Base-by-base conservation (phyloP, 116 monocot species). In the Iris pallida region DNA sequence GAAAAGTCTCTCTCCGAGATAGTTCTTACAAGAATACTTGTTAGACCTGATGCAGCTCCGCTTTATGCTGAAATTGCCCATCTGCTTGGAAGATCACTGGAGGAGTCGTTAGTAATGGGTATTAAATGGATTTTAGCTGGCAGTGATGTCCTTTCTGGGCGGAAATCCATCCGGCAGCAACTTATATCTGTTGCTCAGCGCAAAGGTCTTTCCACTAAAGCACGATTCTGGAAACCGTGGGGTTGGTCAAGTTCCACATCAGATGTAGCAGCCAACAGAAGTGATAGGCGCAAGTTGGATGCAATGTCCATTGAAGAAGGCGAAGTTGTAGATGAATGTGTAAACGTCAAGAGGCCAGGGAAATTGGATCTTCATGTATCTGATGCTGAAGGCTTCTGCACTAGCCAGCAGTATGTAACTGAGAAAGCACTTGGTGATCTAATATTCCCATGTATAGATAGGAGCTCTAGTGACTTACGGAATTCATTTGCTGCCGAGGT, bases 21-120 rank as follows among this genome's bases (percentile, higher is more conserved):
- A 57, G 76, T 98, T 43, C 66, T 93, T 16, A 93, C 93, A 52
- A 85, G 93, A 68, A 75, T 98, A 71, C 90, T 98, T 75, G 88
- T 86, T n/a, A 88, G 98, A 57, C 93, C 98, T 73, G 98, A 93
- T 84, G 98, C 93, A 49, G 98, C 93, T 59, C 69, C 93, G 40
- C 93, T 98, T 58, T 98, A 98, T 66, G 90, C 98, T 30, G 98
- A 98, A 81, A 74, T 98, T 73, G 74, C 93, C 57, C 90, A 79
- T 74, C 76, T 98, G 7, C 88, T 98, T 53, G 98, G 98, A n/a
- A 88, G 75, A 73, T 87, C 89, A 54, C 66, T 93, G 16, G 93
- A 98, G 64, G 98, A 98, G 44, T 88, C 83, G 16, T 67, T 98
- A 2, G 77, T 98, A 47, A 69, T 86, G 71, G 81, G 82, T 47